These are phyloP conservation scores for Macrophomina phaseolina DNA, from an alignment of 2,329 filamentous ascomycete species.

Conservation along the genomic window DNA sequence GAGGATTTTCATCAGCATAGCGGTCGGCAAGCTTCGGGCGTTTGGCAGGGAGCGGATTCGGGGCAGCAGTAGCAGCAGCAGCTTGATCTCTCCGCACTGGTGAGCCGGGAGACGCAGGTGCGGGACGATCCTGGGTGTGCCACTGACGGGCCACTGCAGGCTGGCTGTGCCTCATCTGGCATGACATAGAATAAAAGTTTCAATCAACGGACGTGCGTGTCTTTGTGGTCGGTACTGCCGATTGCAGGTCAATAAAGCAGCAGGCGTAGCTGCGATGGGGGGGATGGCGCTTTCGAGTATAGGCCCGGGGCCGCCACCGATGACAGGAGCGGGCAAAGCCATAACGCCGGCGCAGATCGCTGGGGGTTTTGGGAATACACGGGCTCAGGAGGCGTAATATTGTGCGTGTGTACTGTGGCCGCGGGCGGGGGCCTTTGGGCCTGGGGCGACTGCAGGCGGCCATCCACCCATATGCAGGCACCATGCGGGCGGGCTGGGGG, in stretches of 20 bases:
- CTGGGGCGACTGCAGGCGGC: too few relatives aligned
- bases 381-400: not conserved
- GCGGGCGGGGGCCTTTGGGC: too few relatives aligned
- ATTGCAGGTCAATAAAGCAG: not conserved
- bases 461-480: too few relatives aligned
- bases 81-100: slow-evolving; percentile 22
- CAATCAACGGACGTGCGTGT: slow-evolving; percentile 17
- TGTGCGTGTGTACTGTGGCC: not conserved
- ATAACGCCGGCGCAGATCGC: slow-evolving; percentile 15
- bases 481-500: not conserved
- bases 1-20: slow-evolving; percentile 23
- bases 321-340: slow-evolving; percentile 16
- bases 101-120: slow-evolving; percentile 21
- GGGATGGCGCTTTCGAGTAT: not conserved
- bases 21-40: slow-evolving; percentile 23
- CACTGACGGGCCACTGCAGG: slow-evolving; percentile 25
- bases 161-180: slow-evolving; percentile 24
- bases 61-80: not conserved
- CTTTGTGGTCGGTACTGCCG: slow-evolving; percentile 8
- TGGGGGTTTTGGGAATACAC: slow-evolving; percentile 8
- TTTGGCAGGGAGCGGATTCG: slow-evolving; percentile 20
- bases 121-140: slow-evolving; percentile 27
- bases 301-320: slow-evolving; percentile 8
- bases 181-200: slow-evolving; percentile 26
- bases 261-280: not conserved